Evolutionary conservation across 768 basidiomycete species (phyloP), one percentile per base, ranked within the genome.

Genomic region (Cystobasidium ongulense): DNA sequence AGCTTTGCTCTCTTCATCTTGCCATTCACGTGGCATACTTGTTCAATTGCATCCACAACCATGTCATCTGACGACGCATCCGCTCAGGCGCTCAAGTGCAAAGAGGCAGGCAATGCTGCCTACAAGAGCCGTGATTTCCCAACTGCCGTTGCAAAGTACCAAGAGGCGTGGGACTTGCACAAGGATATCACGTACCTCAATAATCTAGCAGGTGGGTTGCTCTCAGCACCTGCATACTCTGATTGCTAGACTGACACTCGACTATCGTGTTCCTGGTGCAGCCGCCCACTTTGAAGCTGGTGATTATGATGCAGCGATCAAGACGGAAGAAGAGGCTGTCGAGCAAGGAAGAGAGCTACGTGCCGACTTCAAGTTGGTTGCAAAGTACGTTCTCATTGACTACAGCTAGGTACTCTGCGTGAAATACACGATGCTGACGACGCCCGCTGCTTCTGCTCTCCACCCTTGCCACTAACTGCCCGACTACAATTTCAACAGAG

Each of bases 281-380:
- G 96, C 96, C 72, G 92, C 88, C 8, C 90, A 94, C 82, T 93
- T 92, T 78, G 96, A 99, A 83, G 86, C 95, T 81, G 91, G 89
- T 11, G 88, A 98, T 39, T 97, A 88, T 78, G 89, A 92, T 82
- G 89, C 90, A 80, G 87, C 87, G 72, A 94, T 99, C 78, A 89
- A 93, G 81, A 87, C 87, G 0, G 94, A 92, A 81, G 88, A 96
- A 79, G 94, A 92, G 82, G 95, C 96, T n/a, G 89, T 92, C 53
- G 96, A 98, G 15, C 91, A 97, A 80, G 96, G 92, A 36, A 89
- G 94, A 63, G 80, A 93, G 86, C 80, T 93, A 50, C 88, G 92
- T 63, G 90, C 90, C 3, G 95, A 99, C 82, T 98, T 87, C 86
- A 98, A 96, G 83, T 85, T 96, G 74, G 83, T 96, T 74, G 95